Evolutionary conservation across 768 basidiomycete species (phyloP).

Genomic region (Podaxis rugospora): DNA sequence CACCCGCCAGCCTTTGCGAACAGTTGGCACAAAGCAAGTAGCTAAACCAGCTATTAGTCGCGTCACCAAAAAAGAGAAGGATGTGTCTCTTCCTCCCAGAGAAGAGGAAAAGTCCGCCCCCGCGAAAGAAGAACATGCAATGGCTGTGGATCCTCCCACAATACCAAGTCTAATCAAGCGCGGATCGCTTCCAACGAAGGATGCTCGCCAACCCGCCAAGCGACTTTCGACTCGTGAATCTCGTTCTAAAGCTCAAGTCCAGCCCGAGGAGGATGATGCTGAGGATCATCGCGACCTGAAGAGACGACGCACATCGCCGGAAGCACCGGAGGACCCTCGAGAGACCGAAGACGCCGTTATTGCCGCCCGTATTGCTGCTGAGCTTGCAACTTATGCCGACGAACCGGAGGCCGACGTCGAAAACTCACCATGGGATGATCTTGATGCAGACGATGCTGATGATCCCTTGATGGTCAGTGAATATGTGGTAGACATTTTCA

Average conservation of each 20-base stretch:
- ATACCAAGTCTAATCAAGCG: conserved; percentile 39
- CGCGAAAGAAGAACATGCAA: conserved; percentile 45
- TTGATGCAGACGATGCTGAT: conserved; percentile 88
- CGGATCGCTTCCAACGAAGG: conserved; percentile 30
- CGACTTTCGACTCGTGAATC: background rate
- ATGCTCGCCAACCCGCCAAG: conserved; percentile 9
- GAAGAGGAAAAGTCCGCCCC: conserved; percentile 27
- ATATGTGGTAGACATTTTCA: conserved; percentile 91
- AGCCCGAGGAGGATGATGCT: conserved; percentile 35
- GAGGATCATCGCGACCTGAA: conserved; percentile 62
- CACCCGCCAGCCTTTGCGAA: conserved; percentile 51
- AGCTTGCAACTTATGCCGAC: conserved; percentile 47
- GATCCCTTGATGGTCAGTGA: conserved; percentile 98
- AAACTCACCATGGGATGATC: conserved; percentile 76
- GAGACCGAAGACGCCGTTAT: conserved; percentile 42
- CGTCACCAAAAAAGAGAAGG: conserved; percentile 17
- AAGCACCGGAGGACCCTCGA: conserved; percentile 48
- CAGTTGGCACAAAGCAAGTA: conserved; percentile 43
- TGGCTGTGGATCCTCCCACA: conserved; percentile 42
- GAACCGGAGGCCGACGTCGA: conserved; percentile 66
- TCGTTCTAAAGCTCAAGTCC: conserved; percentile 9
- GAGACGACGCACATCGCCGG: conserved; percentile 70
- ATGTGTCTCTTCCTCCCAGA: conserved; percentile 14
- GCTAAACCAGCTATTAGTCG: conserved; percentile 22
- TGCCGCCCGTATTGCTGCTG: conserved; percentile 38